Evolutionary conservation across 495 filamentous ascomycete species (phyloP).

Genomic region (Endocarpon pusillum): DNA sequence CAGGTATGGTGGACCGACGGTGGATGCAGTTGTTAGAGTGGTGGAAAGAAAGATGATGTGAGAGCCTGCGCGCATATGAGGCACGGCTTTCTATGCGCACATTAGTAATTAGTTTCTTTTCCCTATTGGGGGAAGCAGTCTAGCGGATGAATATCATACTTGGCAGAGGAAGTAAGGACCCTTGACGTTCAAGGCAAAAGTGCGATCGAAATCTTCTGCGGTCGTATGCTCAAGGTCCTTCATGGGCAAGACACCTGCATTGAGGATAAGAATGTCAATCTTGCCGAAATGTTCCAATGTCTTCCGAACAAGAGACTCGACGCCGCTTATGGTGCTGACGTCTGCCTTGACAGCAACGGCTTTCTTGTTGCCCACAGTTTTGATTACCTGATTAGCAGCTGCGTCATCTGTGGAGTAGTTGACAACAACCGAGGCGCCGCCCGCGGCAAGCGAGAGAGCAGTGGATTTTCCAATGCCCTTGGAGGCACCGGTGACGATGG

Average conservation of each 20-base stretch:
- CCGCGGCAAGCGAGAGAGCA: conserved; percentile 31
- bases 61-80: conserved; percentile 38
- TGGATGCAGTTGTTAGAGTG: conserved; percentile 24
- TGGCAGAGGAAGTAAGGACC: conserved; percentile 48
- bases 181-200: conserved; percentile 44
- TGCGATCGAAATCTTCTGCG: conserved; percentile 40
- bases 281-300: conserved; percentile 28
- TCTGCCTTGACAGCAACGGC: conserved; percentile 39
- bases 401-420: conserved; percentile 38
- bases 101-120: not conserved
- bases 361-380: conserved; percentile 31
- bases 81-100: conserved; percentile 33
- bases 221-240: conserved; percentile 37
- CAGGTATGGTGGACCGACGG: conserved; percentile 39
- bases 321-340: conserved; percentile 20
- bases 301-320: conserved; percentile 25
- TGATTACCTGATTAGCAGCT: conserved; percentile 38
- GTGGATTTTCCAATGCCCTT: conserved; percentile 43
- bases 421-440: conserved; percentile 47
- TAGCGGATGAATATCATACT: conserved; percentile 17
- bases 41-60: conserved; percentile 47
- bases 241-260: conserved; percentile 38
- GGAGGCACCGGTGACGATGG: conserved; percentile 32
- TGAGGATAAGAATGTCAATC: conserved; percentile 49
- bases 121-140: not conserved